Evolutionary conservation across 176 grass and related monocot species (phyloP).

Genomic region (Raddia distichophylla): DNA sequence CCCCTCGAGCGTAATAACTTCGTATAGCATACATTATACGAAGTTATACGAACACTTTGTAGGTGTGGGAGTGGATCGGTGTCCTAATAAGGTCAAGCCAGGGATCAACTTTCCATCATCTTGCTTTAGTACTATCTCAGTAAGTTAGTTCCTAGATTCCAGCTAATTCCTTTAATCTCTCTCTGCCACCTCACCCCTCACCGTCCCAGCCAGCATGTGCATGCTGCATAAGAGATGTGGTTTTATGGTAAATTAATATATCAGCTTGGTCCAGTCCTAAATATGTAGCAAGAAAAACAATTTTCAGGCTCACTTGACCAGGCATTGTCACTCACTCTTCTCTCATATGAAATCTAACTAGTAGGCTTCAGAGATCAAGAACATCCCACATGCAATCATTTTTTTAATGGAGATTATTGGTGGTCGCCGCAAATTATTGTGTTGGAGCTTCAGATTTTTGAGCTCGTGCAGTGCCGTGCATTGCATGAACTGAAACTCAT

Average conservation of each 20-base stretch:
- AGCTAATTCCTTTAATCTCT: not conserved
- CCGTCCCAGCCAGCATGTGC: too few relatives aligned
- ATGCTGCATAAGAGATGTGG: too few relatives aligned
- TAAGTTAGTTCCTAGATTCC: not conserved
- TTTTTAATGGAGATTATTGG: not conserved
- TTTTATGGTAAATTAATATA: too few relatives aligned
- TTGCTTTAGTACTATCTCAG: too few relatives aligned
- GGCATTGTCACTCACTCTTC: not conserved
- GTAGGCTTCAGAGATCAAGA: not conserved
- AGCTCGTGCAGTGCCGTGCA: not conserved
- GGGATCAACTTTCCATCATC: not conserved
- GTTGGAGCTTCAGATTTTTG: not conserved
- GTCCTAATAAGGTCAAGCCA: not conserved
- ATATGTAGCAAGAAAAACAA: too few relatives aligned
- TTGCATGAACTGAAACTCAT: too few relatives aligned
- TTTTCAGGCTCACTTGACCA: too few relatives aligned
- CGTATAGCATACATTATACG: too few relatives aligned
- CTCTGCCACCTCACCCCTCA: not conserved
- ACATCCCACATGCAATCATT: not conserved
- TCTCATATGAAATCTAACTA: not conserved
- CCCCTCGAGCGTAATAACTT: too few relatives aligned
- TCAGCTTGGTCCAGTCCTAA: too few relatives aligned
- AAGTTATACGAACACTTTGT: too few relatives aligned
- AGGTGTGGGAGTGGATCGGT: too few relatives aligned
- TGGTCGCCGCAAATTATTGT: not conserved